phyloP scores from a whole-genome alignment of 441 rosid genomes.

The Erodium texanum region DNA sequence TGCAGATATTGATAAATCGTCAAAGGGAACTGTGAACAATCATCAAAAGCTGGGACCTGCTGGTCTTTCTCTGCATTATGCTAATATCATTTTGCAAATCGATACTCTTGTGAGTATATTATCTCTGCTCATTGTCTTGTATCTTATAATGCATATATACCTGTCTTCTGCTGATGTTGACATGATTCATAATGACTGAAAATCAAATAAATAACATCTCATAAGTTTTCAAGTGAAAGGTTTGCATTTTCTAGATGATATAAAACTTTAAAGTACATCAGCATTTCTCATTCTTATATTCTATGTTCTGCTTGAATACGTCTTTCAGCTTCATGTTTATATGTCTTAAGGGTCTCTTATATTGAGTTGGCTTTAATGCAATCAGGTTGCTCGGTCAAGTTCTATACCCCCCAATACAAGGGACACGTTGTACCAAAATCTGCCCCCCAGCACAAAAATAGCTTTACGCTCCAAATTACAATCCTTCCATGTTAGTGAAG shows the following conservation, averaged over 20 bases:
- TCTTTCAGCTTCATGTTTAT: no score
- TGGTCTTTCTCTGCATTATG: conserved; percentile 96
- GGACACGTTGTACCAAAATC: conserved; percentile 90
- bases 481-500: conserved; percentile 63
- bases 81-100: conserved; percentile 84
- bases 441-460: conserved; percentile 84
- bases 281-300: background rate
- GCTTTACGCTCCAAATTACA: conserved; percentile 66
- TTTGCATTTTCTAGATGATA: background rate
- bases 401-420: conserved; percentile 86
- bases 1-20: conserved; percentile 60
- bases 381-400: conserved; percentile 89
- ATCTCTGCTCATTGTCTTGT: conserved; percentile 14
- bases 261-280: background rate
- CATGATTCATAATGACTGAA: background rate
- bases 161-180: background rate
- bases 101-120: conserved; percentile 80
- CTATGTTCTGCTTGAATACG: no score
- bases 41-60: conserved; percentile 74
- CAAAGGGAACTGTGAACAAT: conserved; percentile 32
- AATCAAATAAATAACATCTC: background rate
- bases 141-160: conserved; percentile 3
- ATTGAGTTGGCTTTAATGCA: conserved; percentile 18
- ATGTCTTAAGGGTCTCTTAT: background rate
- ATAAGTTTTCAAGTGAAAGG: background rate